Base-by-base conservation (phyloP, 1,284 basidiomycete species). In the Tetrapyrgos nigripes region DNA sequence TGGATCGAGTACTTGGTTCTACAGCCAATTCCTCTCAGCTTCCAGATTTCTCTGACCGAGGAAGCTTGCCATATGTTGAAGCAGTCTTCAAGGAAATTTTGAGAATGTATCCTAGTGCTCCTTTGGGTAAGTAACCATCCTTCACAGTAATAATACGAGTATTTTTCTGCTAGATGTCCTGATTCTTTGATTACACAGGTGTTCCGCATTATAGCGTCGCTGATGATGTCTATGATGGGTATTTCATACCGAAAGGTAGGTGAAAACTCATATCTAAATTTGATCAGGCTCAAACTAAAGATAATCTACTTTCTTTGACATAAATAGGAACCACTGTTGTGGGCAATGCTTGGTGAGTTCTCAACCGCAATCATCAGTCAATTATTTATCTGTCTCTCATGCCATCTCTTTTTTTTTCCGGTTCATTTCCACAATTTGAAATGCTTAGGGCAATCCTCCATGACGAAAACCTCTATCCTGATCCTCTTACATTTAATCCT, bases 31-130 rank as follows among this genome's bases (percentile, higher is more conserved):
- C n/a, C n/a, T 62, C 67, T 21, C 62, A 72, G 43, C 64, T 79
- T 6, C 79, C 79, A 0, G 68, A 64, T 3, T 76, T 77, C 43
- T 61, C 60, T 4, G 71, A 76, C 49, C 63, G 67, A 21, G 17
- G 55, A 3, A 62, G 61, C 4, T 60, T 76, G 21, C 74, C 74
- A 1, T 77, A 75, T 55, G 58, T 75, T 13, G 65, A 72, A 5
- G 74, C 75, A 5, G 60, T 77, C 17, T 45, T 75, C 23, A 67
- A 64, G 19, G 75, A 77, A 62, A 63, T 70, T 10, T 56, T 75
- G 26, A 60, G 75, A 24, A 75, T 73, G 73, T 60, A 68, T 24
- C 70, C 72, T 13, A 68, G 69, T 72, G 71, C 29, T 13, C 43
- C 53, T 17, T 23, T 54, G 57, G 27, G 59, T 59, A n/a, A n/a